Evolutionary conservation across 2,329 filamentous ascomycete species (phyloP), one percentile per base, ranked within the genome.

Genomic region (Blumeria hordei): DNA sequence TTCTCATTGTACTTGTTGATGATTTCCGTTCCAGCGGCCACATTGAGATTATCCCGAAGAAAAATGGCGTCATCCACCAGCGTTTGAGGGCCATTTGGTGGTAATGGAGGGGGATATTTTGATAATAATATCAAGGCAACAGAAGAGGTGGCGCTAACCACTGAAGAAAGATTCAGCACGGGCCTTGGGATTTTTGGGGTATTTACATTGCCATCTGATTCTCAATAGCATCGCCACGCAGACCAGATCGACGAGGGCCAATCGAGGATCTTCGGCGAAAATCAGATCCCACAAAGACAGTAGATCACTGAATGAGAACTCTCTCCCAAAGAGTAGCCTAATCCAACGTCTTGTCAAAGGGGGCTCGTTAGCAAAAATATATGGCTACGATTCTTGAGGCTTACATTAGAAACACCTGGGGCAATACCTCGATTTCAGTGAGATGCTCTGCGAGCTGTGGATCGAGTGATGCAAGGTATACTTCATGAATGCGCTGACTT

Each of bases 401-500:
- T 67, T 69, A 92, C 85, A 96, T 93, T 28, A 96, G 71, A 64
- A 96, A 98, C 53, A 98, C 90, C 63, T 98, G 92, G 1, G 92
- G 92, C n/a, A 95, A 70, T 58, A 98, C 81, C 57, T 95, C 90
- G 50, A 95, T 81, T 57, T 78, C 76, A 57, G 80, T 81, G 16
- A 98, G 74, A 66, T 96, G 88, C 28, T 74, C 72, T 12, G 86
- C 83, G 33, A 96, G 74, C 63, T 88, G 83, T n/a, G 85, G 81
- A 64, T 96, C 92, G 34, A 87, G 74, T 59, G 80, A 81, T 56
- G 78, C 78, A 47, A 98, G 71, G 54, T 85, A 80, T 33, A 83
- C 76, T 62, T 94, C 81, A 64, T 96, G 90, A 58, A 98, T 93
- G 61, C 83, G 78, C 63, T 82, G 80, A 68, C 88, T 94, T 64